Percentiles rank a stretch among this genome's conserved stretches.
These are phyloP conservation scores for Nakaseomyces nivariensis DNA, from an alignment of 1,139 yeast genomes.

Conservation along the genomic window DNA sequence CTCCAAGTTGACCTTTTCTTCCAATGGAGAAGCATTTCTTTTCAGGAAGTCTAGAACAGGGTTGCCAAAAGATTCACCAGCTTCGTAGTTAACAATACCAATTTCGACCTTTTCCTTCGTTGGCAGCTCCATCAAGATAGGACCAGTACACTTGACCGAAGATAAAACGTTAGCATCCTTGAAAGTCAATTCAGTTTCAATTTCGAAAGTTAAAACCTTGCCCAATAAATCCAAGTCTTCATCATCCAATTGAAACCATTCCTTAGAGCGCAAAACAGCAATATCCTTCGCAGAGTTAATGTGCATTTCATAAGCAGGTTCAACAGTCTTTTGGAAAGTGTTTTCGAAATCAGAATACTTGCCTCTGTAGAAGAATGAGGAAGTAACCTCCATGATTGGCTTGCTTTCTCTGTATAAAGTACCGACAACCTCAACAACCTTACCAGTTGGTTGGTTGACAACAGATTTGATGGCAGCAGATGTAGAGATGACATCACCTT, in stretches of 20 bases:
- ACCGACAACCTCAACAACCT: conserved; percentile 92
- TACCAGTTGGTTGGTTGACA: conserved; percentile 84
- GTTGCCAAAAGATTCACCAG: conserved; percentile 91
- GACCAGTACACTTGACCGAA: conserved; percentile 76
- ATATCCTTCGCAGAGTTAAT: conserved; percentile 76
- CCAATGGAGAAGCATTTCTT: conserved; percentile 88
- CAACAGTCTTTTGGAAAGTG: conserved; percentile 82
- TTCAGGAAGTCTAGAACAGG: conserved; percentile 91
- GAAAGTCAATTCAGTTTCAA: conserved; percentile 74
- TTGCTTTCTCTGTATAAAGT: conserved; percentile 64
- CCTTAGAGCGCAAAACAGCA: conserved; percentile 89
- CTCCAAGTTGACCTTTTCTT: conserved; percentile 87
- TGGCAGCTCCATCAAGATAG: conserved; percentile 79
- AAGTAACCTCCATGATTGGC: conserved; percentile 88
- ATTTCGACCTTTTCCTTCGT: conserved; percentile 84
- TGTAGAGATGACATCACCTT: conserved; percentile 77
- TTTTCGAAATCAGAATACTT: conserved; percentile 76
- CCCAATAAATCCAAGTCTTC: conserved; percentile 66
- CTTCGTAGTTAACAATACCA: conserved; percentile 81
- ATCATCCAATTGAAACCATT: conserved; percentile 81
- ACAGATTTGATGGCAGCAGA: conserved; percentile 83
- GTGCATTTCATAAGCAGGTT: conserved; percentile 75
- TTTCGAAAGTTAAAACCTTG: conserved; percentile 80
- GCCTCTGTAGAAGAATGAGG: conserved; percentile 96
- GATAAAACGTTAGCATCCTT: conserved; percentile 68